Percentiles rank a stretch among this genome's conserved stretches.
Conservation (phyloP, 164 flowering plant genomes). For the Berberis vulgaris region DNA sequence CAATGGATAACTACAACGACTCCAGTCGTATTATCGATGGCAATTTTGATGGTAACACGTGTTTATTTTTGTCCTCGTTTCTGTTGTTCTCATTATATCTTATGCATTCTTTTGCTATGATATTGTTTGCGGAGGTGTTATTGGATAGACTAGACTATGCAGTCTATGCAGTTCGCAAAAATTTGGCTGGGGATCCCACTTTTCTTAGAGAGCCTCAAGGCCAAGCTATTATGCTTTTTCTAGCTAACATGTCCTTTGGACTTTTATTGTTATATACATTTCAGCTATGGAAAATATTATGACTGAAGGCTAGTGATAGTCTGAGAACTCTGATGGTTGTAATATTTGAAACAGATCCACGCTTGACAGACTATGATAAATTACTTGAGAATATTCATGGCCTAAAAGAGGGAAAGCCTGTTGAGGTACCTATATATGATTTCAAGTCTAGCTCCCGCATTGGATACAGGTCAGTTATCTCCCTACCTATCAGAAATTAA, state of each 20-base stretch:
- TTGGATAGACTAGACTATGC: too few relatives aligned
- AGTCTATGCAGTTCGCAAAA: too few relatives aligned
- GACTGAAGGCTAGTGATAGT: too few relatives aligned
- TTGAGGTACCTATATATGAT: slow-evolving; percentile 88
- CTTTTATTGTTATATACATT: too few relatives aligned
- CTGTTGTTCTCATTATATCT: slow-evolving; percentile 2
- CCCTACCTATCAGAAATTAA: neutral
- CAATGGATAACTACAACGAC: slow-evolving; percentile 97
- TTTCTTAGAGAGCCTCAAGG: too few relatives aligned
- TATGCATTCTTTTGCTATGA: neutral
- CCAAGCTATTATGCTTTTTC: too few relatives aligned
- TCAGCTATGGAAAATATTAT: too few relatives aligned
- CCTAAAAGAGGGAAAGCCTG: slow-evolving; percentile 67
- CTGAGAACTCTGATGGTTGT: neutral
- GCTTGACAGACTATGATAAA: slow-evolving; percentile 93
- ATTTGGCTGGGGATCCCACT: too few relatives aligned
- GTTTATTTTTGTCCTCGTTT: slow-evolving; percentile 1
- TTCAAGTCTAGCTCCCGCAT: slow-evolving; percentile 82
- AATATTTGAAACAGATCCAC: slow-evolving; percentile 64
- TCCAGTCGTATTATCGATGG: slow-evolving; percentile 85
- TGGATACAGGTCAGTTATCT: slow-evolving; percentile 69
- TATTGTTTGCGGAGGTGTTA: too few relatives aligned
- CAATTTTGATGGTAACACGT: slow-evolving; percentile 82
- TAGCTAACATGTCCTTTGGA: too few relatives aligned
- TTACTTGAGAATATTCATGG: slow-evolving; percentile 75